Percentiles rank a stretch among this genome's conserved stretches.
These are phyloP conservation scores for Trichosporon sp. DNA, from an alignment of 1,284 basidiomycete species.

Conservation along the genomic window DNA sequence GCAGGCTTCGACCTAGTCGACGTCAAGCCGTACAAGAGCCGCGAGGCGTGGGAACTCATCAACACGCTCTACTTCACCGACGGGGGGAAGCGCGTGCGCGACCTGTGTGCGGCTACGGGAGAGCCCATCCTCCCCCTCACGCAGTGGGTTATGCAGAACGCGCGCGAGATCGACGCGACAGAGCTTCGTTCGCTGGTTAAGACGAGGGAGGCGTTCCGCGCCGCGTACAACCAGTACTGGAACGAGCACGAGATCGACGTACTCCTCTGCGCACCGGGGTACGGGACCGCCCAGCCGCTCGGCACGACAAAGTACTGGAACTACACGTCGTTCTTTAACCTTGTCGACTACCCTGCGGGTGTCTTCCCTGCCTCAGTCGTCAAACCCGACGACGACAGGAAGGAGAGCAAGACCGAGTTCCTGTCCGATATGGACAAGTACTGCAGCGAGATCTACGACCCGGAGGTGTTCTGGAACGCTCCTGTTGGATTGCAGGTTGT, in stretches of 20 bases:
- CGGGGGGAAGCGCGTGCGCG: constrained; percentile 29
- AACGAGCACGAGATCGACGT: constrained; percentile 30
- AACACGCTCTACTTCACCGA: constrained; percentile 36
- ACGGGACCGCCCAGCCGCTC: constrained; percentile 33
- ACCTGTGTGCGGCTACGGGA: constrained; percentile 13
- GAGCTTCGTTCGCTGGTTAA: constrained; percentile 32
- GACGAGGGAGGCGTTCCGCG: constrained; percentile 28
- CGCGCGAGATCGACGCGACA: constrained; percentile 18
- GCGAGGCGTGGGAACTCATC: constrained; percentile 29
- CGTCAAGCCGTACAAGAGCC: constrained; percentile 20
- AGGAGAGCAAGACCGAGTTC: constrained; percentile 47
- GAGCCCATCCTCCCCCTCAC: constrained; percentile 36
- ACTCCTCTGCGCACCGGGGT: constrained; percentile 36
- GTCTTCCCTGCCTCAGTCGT: constrained; percentile 59
- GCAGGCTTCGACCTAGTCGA: constrained; percentile 29
- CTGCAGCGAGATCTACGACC: constrained; percentile 47
- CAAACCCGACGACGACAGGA: constrained; percentile 7
- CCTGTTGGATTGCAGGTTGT: constrained; percentile 27
- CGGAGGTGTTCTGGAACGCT: constrained; percentile 19
- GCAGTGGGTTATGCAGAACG: constrained; percentile 24
- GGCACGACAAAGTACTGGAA: constrained; percentile 38
- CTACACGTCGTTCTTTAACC: constrained; percentile 63
- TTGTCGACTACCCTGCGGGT: constrained; percentile 61
- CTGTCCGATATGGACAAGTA: constrained; percentile 51
- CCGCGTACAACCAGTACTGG: constrained; percentile 26